Conservation (phyloP, 805 yeast species). For the Candida taoyuanica region DNA sequence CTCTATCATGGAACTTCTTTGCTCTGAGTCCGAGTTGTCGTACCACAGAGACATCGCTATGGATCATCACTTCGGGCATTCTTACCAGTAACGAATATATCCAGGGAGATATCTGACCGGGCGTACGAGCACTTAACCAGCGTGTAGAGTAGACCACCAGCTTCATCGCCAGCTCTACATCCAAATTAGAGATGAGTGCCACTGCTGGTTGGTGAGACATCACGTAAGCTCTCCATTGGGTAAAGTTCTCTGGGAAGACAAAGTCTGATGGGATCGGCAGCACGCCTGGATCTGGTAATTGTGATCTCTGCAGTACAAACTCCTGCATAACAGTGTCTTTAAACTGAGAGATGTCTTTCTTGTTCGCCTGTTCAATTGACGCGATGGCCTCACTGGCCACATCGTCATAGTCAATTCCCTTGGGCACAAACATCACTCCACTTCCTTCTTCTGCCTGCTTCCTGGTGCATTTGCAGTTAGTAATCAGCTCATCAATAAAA, state of each 20-base stretch:
- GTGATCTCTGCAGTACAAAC: conserved; percentile 7
- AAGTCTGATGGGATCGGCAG: conserved; percentile 16
- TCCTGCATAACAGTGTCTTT: conserved; percentile 2
- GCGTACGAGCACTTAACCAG: conserved; percentile 20
- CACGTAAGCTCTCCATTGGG: conserved; percentile 23
- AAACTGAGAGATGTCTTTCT: neutral
- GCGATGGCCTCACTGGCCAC: too few relatives aligned
- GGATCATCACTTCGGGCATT: conserved; percentile 15
- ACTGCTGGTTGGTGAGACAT: conserved; percentile 14
- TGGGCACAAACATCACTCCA: conserved; percentile 7
- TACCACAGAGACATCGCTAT: conserved; percentile 16
- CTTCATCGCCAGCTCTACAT: conserved; percentile 18
- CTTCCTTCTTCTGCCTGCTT: conserved; percentile 13
- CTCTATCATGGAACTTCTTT: conserved; percentile 6
- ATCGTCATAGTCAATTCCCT: conserved; percentile 4
- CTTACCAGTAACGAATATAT: conserved; percentile 17
- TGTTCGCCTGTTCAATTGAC: neutral
- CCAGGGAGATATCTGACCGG: conserved; percentile 17
- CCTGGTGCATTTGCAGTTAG: conserved; percentile 4
- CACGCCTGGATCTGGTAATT: conserved; percentile 12
- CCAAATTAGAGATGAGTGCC: conserved; percentile 18
- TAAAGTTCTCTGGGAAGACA: conserved; percentile 23
- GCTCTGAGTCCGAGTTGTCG: conserved; percentile 23
- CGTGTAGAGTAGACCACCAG: conserved; percentile 21
- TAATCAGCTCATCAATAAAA: conserved; percentile 2